Evolutionary conservation across 495 filamentous ascomycete species (phyloP).

Genomic region (Lepraria neglecta): DNA sequence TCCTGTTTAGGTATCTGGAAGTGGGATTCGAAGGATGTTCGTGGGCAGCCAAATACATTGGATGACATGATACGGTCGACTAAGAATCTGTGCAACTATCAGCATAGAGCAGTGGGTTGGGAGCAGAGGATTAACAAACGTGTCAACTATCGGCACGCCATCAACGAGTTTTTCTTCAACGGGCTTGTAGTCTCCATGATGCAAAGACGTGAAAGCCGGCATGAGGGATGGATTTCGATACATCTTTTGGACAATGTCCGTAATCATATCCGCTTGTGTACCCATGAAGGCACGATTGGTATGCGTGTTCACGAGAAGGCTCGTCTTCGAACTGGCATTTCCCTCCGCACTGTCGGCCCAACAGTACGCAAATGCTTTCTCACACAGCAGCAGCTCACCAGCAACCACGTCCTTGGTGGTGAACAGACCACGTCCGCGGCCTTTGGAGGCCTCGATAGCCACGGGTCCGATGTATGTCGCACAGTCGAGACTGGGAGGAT

Average conservation of each 20-base stretch:
- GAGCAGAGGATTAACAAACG: slow-evolving; percentile 31
- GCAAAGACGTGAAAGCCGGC: slow-evolving; percentile 36
- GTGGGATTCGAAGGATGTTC: slow-evolving; percentile 35
- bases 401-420: slow-evolving; percentile 41
- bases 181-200: slow-evolving; percentile 37
- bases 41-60: slow-evolving; percentile 46
- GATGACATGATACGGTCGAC: slow-evolving; percentile 40
- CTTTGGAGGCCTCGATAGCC: slow-evolving; percentile 24
- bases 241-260: slow-evolving; percentile 41
- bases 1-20: slow-evolving; percentile 22
- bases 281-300: slow-evolving; percentile 31
- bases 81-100: slow-evolving; percentile 35
- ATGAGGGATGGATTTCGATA: slow-evolving; percentile 45
- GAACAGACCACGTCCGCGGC: slow-evolving; percentile 44
- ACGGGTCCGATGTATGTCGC: slow-evolving; percentile 41
- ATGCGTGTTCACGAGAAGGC: slow-evolving; percentile 34
- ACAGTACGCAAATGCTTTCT: slow-evolving; percentile 47
- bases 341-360: slow-evolving; percentile 17
- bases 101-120: not conserved
- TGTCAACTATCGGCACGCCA: slow-evolving; percentile 45
- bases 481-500: slow-evolving; percentile 39
- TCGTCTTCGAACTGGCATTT: slow-evolving; percentile 24
- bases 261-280: slow-evolving; percentile 38
- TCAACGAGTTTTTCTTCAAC: slow-evolving; percentile 37
- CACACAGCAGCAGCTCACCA: slow-evolving; percentile 49